Evolutionary conservation across 257 asterid genomes (phyloP), one percentile per base, ranked within the genome.

Genomic region (Solanum medicagineum): DNA sequence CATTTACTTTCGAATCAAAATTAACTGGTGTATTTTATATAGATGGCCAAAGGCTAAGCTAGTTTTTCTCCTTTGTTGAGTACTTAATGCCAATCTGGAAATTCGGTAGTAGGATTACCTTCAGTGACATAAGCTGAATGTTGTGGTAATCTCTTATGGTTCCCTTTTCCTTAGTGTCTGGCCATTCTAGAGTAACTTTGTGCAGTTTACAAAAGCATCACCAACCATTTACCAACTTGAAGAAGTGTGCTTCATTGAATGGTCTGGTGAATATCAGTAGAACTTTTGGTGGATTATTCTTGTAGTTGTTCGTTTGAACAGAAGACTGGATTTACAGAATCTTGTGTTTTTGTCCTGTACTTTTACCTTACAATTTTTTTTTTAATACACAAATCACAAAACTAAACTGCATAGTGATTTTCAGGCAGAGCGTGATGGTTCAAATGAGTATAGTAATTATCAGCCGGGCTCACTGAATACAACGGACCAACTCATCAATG

Each of bases 361-460:
- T 42, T 74, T 29, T 15, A 45, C 24, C 24, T 3, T 24, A 11
- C 22, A 75, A 16, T 55, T 11, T 49, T 24, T 24, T 49, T 73
- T 26, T 42, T 62, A 19, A 62, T 74, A 4, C 1, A 19, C 15
- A 53, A 53, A 49, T 24, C 19, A 59, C 45, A 53, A 65, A 8
- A n/a, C 62, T 66, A 77, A 49, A 24, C 74, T 19, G 53, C 63
- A 44, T 55, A 17, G 32, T 59, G 81, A 49, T 11, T 91, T 90
- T 86, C 91, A 95, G 99, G 99, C 88, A 2, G 99, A 96, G 88
- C 94, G 99, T 45, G 99, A 96, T 90, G 98, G 98, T 36, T 93
- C 99, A 32, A 96, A 92, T 84, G 99, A 94, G 90, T 94, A 93
- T 44, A 90, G 88, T 86, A 86, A 91, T 85, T 96, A 96, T 87